Evolutionary conservation across 129 eudicot species (phyloP).

Genomic region (Flaveria sonorensis): DNA sequence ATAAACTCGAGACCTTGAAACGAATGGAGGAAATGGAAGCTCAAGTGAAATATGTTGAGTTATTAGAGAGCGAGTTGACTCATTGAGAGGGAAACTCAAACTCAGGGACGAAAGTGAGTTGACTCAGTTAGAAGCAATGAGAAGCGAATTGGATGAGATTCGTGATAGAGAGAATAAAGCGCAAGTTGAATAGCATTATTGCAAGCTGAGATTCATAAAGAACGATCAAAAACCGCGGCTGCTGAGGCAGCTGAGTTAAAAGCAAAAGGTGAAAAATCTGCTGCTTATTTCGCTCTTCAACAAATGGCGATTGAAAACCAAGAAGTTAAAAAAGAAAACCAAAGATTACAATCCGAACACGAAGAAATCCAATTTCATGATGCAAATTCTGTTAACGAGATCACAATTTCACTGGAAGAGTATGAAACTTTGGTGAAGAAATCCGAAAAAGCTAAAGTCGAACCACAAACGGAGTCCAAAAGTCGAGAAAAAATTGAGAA

Average conservation of each 20-base stretch:
- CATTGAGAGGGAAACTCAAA: constrained; percentile 39
- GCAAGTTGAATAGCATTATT: constrained; percentile 60
- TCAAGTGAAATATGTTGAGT: constrained; percentile 34
- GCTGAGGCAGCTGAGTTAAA: constrained; percentile 55
- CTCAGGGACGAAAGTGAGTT: constrained; percentile 8
- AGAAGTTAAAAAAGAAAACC: constrained; percentile 49
- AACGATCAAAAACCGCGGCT: constrained; percentile 50
- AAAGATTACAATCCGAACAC: constrained; percentile 33
- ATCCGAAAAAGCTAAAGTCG: constrained; percentile 31
- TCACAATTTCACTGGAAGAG: constrained; percentile 42
- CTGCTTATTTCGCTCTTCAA: constrained; percentile 50
- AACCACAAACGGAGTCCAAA: constrained; percentile 11
- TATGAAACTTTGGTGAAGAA: constrained; percentile 40
- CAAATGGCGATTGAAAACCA: constrained; percentile 54
- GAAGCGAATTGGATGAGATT: constrained; percentile 36
- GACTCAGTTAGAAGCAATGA: constrained; percentile 37
- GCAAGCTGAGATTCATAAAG: constrained; percentile 62
- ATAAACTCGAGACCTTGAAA: constrained; percentile 41
- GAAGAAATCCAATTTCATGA: constrained; percentile 28
- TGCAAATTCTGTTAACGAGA: constrained; percentile 18
- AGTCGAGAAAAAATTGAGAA: constrained; percentile 25
- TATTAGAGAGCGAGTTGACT: constrained; percentile 45
- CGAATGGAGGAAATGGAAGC: constrained; percentile 37
- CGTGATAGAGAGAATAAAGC: constrained; percentile 41
- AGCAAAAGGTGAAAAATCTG: constrained; percentile 54